Base-by-base conservation (phyloP, 345 rosid genomes). In the Zanthoxylum bungeanum region DNA sequence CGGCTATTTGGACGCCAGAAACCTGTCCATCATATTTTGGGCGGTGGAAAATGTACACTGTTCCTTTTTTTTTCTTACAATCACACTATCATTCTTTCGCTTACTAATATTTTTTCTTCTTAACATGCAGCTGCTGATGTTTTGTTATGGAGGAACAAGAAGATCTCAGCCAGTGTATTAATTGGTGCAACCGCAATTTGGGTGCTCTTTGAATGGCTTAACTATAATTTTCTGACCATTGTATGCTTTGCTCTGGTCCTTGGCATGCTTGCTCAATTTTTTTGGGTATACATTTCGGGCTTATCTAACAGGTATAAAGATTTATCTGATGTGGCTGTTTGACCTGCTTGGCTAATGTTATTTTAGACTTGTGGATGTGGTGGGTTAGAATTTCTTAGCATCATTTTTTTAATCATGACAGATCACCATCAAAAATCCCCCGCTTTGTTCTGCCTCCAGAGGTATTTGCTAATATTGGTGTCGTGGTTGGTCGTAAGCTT, bases 91-190 rank as follows among this genome's bases (percentile, higher is more conserved):
- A 9, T 30, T 73, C 17, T 4, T 55, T 50, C 31, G 5, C 16
- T 25, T 27, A 14, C 39, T 72, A 6, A 51, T 30, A 12, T 61
- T 72, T n/a, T 53, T 59, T 50, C 30, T 64, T 60, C 25, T 33
- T 21, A 71, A 80, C 70, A 21, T 60, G 73, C 77, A 96, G 98
- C 99, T 88, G 99, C 99, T 82, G 98, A 93, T 89, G 97, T 93
- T 40, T 82, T 93, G 75, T 71, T 93, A 55, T 93, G 98, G 98
- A 93, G 96, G 91, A 89, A 91, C 85, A 93, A 91, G 86, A 91
- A 93, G 88, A 89, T 91, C 61, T 93, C 98, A 27, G 97, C 90
- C 10, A 69, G 97, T 64, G 71, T 87, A 64, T 73, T 93, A 49
- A 74, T 72, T 52, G 85, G 80, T 68, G 98, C 98, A 52, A 93